Evolutionary conservation across 805 yeast species (phyloP).

Genomic region (Lipomyces sp.): DNA sequence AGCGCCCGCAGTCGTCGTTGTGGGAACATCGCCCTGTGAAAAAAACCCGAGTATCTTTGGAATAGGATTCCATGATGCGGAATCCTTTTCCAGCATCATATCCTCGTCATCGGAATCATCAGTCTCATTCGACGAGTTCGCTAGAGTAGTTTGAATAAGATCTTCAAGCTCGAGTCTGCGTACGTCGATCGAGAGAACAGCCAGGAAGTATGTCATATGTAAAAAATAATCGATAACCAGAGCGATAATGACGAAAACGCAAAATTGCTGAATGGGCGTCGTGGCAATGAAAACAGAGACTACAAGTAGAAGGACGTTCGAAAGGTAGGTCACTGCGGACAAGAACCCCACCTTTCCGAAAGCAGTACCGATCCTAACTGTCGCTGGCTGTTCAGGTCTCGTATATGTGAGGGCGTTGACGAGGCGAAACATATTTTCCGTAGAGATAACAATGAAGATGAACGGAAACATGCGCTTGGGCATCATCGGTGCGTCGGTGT

Average conservation of each 20-base stretch:
- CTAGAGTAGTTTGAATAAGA: conserved; percentile 33
- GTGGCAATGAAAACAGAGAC: conserved; percentile 22
- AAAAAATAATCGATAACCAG: conserved; percentile 58
- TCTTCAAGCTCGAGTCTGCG: conserved; percentile 61
- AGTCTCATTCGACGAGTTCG: conserved; percentile 3
- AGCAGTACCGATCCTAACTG: conserved; percentile 41
- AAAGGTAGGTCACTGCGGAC: conserved; percentile 41
- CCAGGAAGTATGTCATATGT: conserved; percentile 61
- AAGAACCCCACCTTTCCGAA: conserved; percentile 40
- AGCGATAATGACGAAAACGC: conserved; percentile 48
- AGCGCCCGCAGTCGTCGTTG: conserved; percentile 26
- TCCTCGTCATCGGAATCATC: conserved; percentile 28
- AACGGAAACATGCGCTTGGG: conserved; percentile 43
- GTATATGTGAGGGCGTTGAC: conserved; percentile 42
- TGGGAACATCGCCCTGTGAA: conserved; percentile 17
- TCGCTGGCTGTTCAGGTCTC: conserved; percentile 45
- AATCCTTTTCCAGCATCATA: conserved; percentile 1
- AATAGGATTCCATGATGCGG: conserved; percentile 23
- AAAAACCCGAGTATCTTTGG: conserved; percentile 15
- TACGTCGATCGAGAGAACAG: conserved; percentile 65
- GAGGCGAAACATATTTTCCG: conserved; percentile 50
- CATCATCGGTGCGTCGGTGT: conserved; percentile 6
- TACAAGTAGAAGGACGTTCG: conserved; percentile 34
- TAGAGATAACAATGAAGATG: conserved; percentile 43
- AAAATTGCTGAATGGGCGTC: conserved; percentile 36